These are phyloP conservation scores for Striga asiatica DNA, from an alignment of 257 asterid genomes.

Conservation along the genomic window DNA sequence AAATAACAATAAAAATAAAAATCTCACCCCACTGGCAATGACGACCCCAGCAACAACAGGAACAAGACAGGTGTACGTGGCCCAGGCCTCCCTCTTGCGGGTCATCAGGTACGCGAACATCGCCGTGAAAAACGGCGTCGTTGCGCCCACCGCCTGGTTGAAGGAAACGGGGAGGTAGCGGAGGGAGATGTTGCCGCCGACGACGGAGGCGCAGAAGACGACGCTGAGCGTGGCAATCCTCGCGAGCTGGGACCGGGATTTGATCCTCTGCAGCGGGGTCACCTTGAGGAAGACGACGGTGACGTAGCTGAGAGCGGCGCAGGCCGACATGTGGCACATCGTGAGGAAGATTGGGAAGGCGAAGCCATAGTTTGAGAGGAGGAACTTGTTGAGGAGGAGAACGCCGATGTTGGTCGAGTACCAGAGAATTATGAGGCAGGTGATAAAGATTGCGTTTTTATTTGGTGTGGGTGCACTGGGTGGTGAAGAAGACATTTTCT, in stretches of 20 bases:
- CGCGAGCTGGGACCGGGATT: constrained; percentile 67
- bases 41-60: constrained; percentile 94
- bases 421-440: constrained; percentile 55
- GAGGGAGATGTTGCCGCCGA: constrained; percentile 85
- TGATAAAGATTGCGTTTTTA: constrained; percentile 39
- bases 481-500: no score
- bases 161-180: constrained; percentile 71
- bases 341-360: constrained; percentile 82
- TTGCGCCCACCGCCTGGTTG: constrained; percentile 95
- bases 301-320: constrained; percentile 78
- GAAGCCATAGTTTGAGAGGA: constrained; percentile 79
- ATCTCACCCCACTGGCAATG: constrained; percentile 98
- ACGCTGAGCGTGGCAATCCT: constrained; percentile 67
- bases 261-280: constrained; percentile 73
- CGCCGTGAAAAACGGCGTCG: constrained; percentile 95
- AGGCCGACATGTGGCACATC: constrained; percentile 98
- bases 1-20: no score
- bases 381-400: constrained; percentile 76
- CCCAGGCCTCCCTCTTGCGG: constrained; percentile 69
- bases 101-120: constrained; percentile 78
- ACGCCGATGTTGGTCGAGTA: constrained; percentile 85
- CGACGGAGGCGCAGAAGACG: constrained; percentile 89
- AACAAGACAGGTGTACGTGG: constrained; percentile 66
- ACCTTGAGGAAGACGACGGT: constrained; percentile 62
- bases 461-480: constrained; percentile 29